Conservation (phyloP, 2,329 filamentous ascomycete genomes). For the Cladosporium sp. region DNA sequence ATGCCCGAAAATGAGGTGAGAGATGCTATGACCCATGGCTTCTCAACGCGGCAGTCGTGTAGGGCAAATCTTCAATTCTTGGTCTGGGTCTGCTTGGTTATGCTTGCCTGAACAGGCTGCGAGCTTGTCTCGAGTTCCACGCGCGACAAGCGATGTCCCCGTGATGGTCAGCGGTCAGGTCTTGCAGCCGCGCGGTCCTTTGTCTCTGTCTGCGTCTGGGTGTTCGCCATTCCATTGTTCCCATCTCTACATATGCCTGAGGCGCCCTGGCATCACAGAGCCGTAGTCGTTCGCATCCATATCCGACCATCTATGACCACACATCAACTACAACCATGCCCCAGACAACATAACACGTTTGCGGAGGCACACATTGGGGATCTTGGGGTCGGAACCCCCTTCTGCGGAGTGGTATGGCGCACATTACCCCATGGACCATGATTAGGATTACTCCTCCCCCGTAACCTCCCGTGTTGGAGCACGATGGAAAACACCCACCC, state of each 20-base stretch:
- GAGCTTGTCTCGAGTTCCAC: neutral
- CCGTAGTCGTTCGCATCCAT: neutral
- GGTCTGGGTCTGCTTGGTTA: neutral
- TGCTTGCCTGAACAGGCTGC: neutral
- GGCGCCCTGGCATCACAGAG: neutral
- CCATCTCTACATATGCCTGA: neutral
- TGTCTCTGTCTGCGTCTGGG: no score
- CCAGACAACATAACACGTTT: slow-evolving; percentile 3
- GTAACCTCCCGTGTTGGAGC: slow-evolving; percentile 8
- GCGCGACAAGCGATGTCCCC: neutral
- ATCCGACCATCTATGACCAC: neutral
- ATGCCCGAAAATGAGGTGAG: slow-evolving; percentile 6
- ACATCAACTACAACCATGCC: neutral
- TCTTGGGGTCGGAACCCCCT: slow-evolving; percentile 1
- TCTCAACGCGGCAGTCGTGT: neutral
- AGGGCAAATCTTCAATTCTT: neutral
- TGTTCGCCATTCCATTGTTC: no score
- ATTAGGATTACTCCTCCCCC: slow-evolving; percentile 1
- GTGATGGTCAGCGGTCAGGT: no score
- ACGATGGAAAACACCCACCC: neutral
- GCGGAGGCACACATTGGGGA: slow-evolving; percentile 11
- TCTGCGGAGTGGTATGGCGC: slow-evolving; percentile 10
- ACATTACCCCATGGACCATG: slow-evolving; percentile 7
- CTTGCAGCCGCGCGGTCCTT: no score
- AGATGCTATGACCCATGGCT: neutral